These are phyloP conservation scores for Danielia reshetovae DNA, from an alignment of 805 yeast genomes.

Conservation along the genomic window DNA sequence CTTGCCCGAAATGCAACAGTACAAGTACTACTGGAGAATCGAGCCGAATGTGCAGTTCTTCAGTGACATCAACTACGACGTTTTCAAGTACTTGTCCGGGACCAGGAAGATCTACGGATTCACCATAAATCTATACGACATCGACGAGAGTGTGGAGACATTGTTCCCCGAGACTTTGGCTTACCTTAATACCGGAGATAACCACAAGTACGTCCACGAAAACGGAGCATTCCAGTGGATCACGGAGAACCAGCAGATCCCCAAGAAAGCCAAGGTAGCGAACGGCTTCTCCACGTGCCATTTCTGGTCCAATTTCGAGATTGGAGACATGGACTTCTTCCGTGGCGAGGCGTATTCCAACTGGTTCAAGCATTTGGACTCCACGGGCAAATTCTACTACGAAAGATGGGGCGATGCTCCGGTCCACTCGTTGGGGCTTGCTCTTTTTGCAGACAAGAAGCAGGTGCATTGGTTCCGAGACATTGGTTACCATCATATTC, in stretches of 20 bases:
- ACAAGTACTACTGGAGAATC: constrained; percentile 74
- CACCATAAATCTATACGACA: constrained; percentile 64
- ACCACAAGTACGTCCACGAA: constrained; percentile 47
- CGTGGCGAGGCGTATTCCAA: constrained; percentile 61
- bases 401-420: constrained; percentile 97
- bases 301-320: constrained; percentile 89
- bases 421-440: constrained; percentile 73
- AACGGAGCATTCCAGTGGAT: constrained; percentile 53
- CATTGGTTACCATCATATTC: constrained; percentile 72
- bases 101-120: constrained; percentile 73
- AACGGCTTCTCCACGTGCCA: constrained; percentile 68
- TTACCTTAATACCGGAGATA: constrained; percentile 52
- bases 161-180: constrained; percentile 70
- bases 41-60: constrained; percentile 71
- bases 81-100: constrained; percentile 67
- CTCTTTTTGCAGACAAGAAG: constrained; percentile 63
- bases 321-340: constrained; percentile 78
- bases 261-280: constrained; percentile 37
- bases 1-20: constrained; percentile 57
- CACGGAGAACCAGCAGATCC: constrained; percentile 49
- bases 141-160: constrained; percentile 56
- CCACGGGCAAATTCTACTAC: constrained; percentile 77
- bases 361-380: constrained; percentile 63
- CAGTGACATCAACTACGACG: constrained; percentile 70
- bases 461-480: constrained; percentile 85